Evolutionary conservation across 768 basidiomycete species (phyloP).

Genomic region (Phaeotremella fagi): DNA sequence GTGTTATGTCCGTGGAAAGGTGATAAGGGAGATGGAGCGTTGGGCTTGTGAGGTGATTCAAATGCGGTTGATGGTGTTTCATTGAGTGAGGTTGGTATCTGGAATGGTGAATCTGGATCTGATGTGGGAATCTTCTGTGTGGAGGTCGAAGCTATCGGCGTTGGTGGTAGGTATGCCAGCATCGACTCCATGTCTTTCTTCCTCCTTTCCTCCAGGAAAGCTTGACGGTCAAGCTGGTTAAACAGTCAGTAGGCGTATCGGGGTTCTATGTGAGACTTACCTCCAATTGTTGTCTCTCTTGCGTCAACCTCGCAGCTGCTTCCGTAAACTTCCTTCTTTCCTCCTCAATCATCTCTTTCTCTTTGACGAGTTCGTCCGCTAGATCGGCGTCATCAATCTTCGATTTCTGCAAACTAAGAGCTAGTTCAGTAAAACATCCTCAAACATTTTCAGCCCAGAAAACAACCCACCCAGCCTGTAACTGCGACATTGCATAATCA

Average conservation of each 20-base stretch:
- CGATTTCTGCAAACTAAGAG: conserved; percentile 1
- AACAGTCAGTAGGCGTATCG: too few relatives aligned
- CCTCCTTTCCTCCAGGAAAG: conserved; percentile 34
- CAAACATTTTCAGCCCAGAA: too few relatives aligned
- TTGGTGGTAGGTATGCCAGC: conserved; percentile 18
- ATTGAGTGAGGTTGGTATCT: background rate
- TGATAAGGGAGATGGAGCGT: conserved; percentile 26
- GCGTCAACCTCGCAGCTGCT: conserved; percentile 19
- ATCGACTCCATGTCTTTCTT: conserved; percentile 28
- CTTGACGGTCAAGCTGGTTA: conserved; percentile 35
- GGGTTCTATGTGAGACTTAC: conserved; percentile 22
- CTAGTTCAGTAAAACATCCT: too few relatives aligned
- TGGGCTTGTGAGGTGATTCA: conserved; percentile 21
- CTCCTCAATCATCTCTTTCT: conserved; percentile 20
- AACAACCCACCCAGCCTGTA: conserved; percentile 15
- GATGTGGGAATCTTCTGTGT: background rate
- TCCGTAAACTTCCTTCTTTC: conserved; percentile 28
- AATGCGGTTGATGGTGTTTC: conserved; percentile 2
- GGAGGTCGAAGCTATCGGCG: conserved; percentile 4
- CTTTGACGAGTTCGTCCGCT: conserved; percentile 3
- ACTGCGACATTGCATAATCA: conserved; percentile 20
- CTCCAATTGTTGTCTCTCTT: conserved; percentile 36
- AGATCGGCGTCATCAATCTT: conserved; percentile 5
- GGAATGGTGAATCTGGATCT: background rate
- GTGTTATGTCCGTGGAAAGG: conserved; percentile 6